Evolutionary conservation across 352 stramenopile genomes (phyloP), one percentile per base, ranked within the genome.

Genomic region (Paralagenidium karlingii): DNA sequence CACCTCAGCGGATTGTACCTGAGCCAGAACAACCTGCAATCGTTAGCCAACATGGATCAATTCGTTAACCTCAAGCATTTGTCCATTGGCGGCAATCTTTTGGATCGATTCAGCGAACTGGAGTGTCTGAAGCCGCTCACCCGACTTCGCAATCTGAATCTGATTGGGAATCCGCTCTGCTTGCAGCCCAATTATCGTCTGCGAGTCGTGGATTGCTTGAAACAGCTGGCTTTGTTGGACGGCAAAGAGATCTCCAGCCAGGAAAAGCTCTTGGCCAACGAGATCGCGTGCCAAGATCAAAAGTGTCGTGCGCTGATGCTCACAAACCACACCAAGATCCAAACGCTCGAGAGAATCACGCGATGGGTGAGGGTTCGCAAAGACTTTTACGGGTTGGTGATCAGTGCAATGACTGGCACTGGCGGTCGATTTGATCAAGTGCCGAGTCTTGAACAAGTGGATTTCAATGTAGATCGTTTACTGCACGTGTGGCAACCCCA

Each of bases 161-260:
- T 88, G 26, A 51, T 63, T 27, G 77, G 77, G 8, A 88, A 91
- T 36, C 77, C 77, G 18, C 27, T 91, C 5, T 86, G 71, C 22
- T 56, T 78, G 7, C 58, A 70, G 24, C 77, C 77, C 0, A 81
- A 87, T 47, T 91, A 91, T 25, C 53, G 77, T 8, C 26, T 75
- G 4, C 71, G 71, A 2, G 48, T 80, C 7, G 19, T 91, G 8
- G 58, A 70, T n/a, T 34, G 44, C 21, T 36, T 91, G 5, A 43
- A 20, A 3, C 55, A 55, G 15, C 20, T 91, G 2, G 53, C 68
- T 7, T 49, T 84, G 8, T 51, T 91, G 13, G 77, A 91, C 43
- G 68, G 62, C 2, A 26, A 31, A 1, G 71, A 91, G 27, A 45
- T 91, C 12, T 60, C 59, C 3, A 58, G 61, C 29, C 63, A 66